Base-by-base conservation (phyloP, 2,329 filamentous ascomycete genomes). In the Hymenoscyphus infarciens region DNA sequence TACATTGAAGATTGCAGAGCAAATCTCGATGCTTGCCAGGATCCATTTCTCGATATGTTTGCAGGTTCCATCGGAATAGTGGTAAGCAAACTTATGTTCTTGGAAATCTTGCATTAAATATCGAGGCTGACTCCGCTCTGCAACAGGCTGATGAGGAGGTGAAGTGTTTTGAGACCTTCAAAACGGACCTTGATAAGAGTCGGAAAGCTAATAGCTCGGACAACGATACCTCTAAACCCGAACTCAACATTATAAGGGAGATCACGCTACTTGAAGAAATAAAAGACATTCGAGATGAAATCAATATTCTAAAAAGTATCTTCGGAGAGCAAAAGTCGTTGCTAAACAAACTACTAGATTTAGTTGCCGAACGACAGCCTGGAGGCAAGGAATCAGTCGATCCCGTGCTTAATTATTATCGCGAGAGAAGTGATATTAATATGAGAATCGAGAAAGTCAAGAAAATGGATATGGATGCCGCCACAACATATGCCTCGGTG, bases 251-350 rank as follows among this genome's bases (percentile, higher is more conserved):
- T 2, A 25, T 19, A 27, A 38, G 35, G 5, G 57, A 53, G 13
- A 60, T 42, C 6, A 25, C n/a, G 10, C 19, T 60, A 15, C 45
- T 60, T 22, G 57, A 29, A 13, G 57, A 60, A 22, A 15, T 54
- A 1, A 60, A 60, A n/a, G 57, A 60, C 54, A 60, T 60, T 27
- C 27, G 57, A 5, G 57, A 60, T 22, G 57, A 60, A 16, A 15
- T 60, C 27, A 54, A 39, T 11, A 60, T 60, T 8, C 13, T 60
- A 5, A 29, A 35, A n/a, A 35, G 19, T 22, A n/a, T 60, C 2
- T 6, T 60, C 16, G 38, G 22, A 2, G 42, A 60, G 2, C 42
- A 53, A 27, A 22, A 33, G 31, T 29, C 49, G 7, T 16, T 54
- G 27, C n/a, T 60, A 31, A 31, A 53, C 11, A 38, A 27, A 7